These are phyloP conservation scores for Fusarium sp. DNA, from an alignment of 2,329 filamentous ascomycete species.

Conservation along the genomic window DNA sequence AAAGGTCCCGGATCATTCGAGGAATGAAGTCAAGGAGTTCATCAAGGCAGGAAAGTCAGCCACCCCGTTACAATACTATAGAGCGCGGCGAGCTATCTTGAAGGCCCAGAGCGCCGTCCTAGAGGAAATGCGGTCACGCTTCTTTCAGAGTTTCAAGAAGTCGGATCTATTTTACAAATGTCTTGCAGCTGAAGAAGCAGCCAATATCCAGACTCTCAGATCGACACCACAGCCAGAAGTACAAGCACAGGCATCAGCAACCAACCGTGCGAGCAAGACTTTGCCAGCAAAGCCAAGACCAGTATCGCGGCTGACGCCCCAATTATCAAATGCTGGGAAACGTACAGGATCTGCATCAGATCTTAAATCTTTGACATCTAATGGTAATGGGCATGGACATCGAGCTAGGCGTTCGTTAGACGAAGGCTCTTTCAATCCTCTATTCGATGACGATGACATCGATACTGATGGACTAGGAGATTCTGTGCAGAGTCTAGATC, in stretches of 20 bases:
- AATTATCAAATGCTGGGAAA: slow-evolving; percentile 47
- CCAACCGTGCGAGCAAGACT: slow-evolving; percentile 48
- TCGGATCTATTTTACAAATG: slow-evolving; percentile 98
- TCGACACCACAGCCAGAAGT: slow-evolving; percentile 32
- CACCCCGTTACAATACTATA: slow-evolving; percentile 82
- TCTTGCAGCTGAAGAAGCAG: slow-evolving; percentile 84
- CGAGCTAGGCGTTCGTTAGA: slow-evolving; percentile 75
- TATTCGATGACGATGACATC: slow-evolving; percentile 86
- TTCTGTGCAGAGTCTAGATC: slow-evolving; percentile 83
- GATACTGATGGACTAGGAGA: slow-evolving; percentile 76
- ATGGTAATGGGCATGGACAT: slow-evolving; percentile 52
- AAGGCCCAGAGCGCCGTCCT: slow-evolving; percentile 84
- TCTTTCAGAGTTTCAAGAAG: slow-evolving; percentile 88
- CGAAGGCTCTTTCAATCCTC: slow-evolving; percentile 57
- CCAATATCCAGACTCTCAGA: slow-evolving; percentile 47
- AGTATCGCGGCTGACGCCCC: slow-evolving; percentile 55
- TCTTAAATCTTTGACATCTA: slow-evolving; percentile 51
- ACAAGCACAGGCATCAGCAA: slow-evolving; percentile 40
- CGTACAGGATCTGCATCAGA: slow-evolving; percentile 61
- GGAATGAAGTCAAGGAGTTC: slow-evolving; percentile 78
- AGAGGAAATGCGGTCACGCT: slow-evolving; percentile 81
- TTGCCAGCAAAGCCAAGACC: slow-evolving; percentile 57
- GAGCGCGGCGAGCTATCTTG: slow-evolving; percentile 82
- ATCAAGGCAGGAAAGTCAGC: slow-evolving; percentile 80
- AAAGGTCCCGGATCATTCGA: slow-evolving; percentile 76